Percentiles rank a stretch among this genome's conserved stretches.
phyloP scores from a whole-genome alignment of 768 basidiomycete species.

The Cyathus striatus region DNA sequence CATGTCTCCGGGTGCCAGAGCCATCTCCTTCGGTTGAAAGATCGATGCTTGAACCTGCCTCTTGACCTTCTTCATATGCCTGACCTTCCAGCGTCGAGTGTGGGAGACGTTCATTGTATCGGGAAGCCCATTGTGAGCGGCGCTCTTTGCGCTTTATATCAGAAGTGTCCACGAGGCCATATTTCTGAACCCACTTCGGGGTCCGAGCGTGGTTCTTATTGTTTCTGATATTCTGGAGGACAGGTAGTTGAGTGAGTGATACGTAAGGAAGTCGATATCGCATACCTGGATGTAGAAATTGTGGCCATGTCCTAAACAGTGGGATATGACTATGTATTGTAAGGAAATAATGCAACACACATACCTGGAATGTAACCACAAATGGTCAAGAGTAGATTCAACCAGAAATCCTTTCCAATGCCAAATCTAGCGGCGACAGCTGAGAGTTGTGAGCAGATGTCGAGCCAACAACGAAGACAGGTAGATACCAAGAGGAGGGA shows the following conservation, averaged over 20 bases:
- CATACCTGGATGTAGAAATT: slow-evolving; percentile 88
- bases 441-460: slow-evolving; percentile 21
- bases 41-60: slow-evolving; percentile 37
- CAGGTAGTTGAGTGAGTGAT: too few relatives aligned
- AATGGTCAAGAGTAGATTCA: slow-evolving; percentile 85
- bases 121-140: slow-evolving; percentile 82
- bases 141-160: slow-evolving; percentile 73
- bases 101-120: slow-evolving; percentile 79
- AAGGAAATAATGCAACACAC: slow-evolving; percentile 4
- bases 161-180: slow-evolving; percentile 81
- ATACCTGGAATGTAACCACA: slow-evolving; percentile 87
- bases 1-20: slow-evolving; percentile 24
- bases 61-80: slow-evolving; percentile 78
- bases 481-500: slow-evolving; percentile 81
- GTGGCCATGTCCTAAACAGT: slow-evolving; percentile 70
- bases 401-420: slow-evolving; percentile 85
- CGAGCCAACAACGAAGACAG: neutral
- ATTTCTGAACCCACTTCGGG: slow-evolving; percentile 92
- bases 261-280: neutral
- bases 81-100: slow-evolving; percentile 67
- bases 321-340: slow-evolving; percentile 5
- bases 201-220: slow-evolving; percentile 90
- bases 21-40: slow-evolving; percentile 27
- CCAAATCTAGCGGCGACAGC: slow-evolving; percentile 94
- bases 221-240: slow-evolving; percentile 80